These are phyloP conservation scores for Blumeriella jaapii DNA, from an alignment of 2,329 filamentous ascomycete species.

Conservation along the genomic window DNA sequence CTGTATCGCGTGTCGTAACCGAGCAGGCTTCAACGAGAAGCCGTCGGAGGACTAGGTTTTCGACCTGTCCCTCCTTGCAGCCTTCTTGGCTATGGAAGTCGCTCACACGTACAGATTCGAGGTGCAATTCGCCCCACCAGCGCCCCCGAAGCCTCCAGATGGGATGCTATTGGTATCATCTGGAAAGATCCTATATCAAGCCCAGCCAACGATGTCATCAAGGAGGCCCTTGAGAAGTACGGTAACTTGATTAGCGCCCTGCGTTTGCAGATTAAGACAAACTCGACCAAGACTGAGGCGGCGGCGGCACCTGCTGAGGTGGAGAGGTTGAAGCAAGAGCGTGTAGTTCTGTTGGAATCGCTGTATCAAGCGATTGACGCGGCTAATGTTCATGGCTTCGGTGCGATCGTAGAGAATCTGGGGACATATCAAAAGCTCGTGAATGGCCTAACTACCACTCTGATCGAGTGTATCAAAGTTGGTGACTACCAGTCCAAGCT, in stretches of 20 bases:
- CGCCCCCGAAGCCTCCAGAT: constrained; percentile 36
- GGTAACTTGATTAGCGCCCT: constrained; percentile 22
- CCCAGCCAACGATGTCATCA: constrained; percentile 21
- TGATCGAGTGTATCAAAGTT: constrained; percentile 42
- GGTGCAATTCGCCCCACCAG: constrained; percentile 30
- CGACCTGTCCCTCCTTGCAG: too few species aligned
- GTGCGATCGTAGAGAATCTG: constrained; percentile 44
- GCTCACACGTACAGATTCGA: constrained; percentile 20
- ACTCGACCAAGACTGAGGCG: constrained; percentile 21
- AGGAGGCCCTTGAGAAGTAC: constrained; percentile 25
- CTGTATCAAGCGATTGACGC: constrained; percentile 42
- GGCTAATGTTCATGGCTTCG: constrained; percentile 42
- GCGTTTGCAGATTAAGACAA: constrained; percentile 24
- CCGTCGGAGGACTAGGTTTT: too few species aligned
- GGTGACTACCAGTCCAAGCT: constrained; percentile 41
- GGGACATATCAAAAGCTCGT: constrained; percentile 46
- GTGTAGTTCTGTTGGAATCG: constrained; percentile 36
- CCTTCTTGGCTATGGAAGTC: too few species aligned
- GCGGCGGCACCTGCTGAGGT: constrained; percentile 23
- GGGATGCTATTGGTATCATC: constrained; percentile 42
- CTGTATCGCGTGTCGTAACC: too few species aligned
- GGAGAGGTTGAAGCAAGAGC: constrained; percentile 30
- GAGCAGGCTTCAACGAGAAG: too few species aligned
- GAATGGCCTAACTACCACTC: constrained; percentile 39
- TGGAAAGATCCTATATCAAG: constrained; percentile 31